phyloP scores from a whole-genome alignment of 345 rosid species.

The Reutealis trisperma region DNA sequence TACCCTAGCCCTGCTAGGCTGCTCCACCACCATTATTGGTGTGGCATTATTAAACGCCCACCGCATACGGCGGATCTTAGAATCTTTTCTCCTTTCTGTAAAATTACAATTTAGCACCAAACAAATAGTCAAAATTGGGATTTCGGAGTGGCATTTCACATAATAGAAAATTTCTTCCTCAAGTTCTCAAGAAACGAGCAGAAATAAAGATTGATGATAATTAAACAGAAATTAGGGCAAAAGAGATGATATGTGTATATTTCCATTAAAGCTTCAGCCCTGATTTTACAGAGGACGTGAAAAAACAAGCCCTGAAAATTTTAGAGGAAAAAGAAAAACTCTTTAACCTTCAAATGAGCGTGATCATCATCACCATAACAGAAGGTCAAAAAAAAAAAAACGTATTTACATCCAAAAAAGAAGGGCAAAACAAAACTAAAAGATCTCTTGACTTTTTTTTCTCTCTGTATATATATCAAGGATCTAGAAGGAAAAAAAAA shows the following conservation, averaged over 20 bases:
- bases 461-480: background rate
- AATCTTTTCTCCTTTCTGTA: too few species aligned
- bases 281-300: slow-evolving; percentile 10
- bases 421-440: background rate
- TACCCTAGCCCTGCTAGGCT: background rate
- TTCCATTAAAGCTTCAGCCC: slow-evolving; percentile 8
- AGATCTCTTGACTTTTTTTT: slow-evolving; percentile 4
- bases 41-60: background rate
- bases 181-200: background rate
- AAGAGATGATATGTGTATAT: background rate
- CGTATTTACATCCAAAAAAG: background rate
- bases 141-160: too few species aligned
- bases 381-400: background rate
- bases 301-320: background rate
- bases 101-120: too few species aligned
- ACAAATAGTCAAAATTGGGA: too few species aligned
- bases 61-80: background rate
- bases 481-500: background rate
- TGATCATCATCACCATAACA: background rate
- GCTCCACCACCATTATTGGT: background rate
- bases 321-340: background rate
- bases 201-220: background rate
- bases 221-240: background rate
- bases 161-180: background rate
- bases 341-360: background rate